A percentile compares a stretch with the other conserved stretches of the same genome.
phyloP scores from a whole-genome alignment of 1,284 basidiomycete species.

The Sanghuangporus weigelae region DNA sequence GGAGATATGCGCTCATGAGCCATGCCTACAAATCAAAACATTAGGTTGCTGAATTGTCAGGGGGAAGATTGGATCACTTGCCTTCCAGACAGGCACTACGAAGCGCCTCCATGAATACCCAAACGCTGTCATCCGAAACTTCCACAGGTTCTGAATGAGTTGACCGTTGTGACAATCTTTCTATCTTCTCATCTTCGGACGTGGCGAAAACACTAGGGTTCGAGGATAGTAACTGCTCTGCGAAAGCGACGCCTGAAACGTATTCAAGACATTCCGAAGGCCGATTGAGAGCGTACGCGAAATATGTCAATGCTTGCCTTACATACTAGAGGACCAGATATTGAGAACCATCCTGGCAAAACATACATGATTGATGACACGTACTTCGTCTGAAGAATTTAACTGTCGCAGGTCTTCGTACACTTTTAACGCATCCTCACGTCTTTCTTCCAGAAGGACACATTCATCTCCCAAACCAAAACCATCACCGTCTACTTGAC shows the following conservation, averaged over 20 bases:
- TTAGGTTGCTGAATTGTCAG: not conserved
- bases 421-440: slow-evolving; percentile 45
- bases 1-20: slow-evolving; percentile 24
- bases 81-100: slow-evolving; percentile 69
- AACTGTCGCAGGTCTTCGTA: slow-evolving; percentile 49
- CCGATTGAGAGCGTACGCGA: slow-evolving; percentile 67
- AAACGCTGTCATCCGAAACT: slow-evolving; percentile 57
- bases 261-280: slow-evolving; percentile 58
- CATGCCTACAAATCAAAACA: slow-evolving; percentile 22
- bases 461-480: slow-evolving; percentile 52
- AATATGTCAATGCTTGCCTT: slow-evolving; percentile 65
- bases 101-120: slow-evolving; percentile 59
- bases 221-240: slow-evolving; percentile 39
- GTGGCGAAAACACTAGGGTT: slow-evolving; percentile 39
- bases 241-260: slow-evolving; percentile 50
- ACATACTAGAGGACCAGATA: slow-evolving; percentile 39
- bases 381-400: slow-evolving; percentile 54
- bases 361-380: slow-evolving; percentile 27
- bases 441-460: slow-evolving; percentile 45
- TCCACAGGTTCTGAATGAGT: slow-evolving; percentile 36
- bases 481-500: slow-evolving; percentile 31
- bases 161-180: slow-evolving; percentile 34
- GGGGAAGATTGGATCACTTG: slow-evolving; percentile 26
- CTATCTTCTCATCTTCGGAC: slow-evolving; percentile 34
- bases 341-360: slow-evolving; percentile 11